These are phyloP conservation scores for Gaeumannomyces tritici DNA, from an alignment of 2,329 filamentous ascomycete genomes.

Conservation along the genomic window DNA sequence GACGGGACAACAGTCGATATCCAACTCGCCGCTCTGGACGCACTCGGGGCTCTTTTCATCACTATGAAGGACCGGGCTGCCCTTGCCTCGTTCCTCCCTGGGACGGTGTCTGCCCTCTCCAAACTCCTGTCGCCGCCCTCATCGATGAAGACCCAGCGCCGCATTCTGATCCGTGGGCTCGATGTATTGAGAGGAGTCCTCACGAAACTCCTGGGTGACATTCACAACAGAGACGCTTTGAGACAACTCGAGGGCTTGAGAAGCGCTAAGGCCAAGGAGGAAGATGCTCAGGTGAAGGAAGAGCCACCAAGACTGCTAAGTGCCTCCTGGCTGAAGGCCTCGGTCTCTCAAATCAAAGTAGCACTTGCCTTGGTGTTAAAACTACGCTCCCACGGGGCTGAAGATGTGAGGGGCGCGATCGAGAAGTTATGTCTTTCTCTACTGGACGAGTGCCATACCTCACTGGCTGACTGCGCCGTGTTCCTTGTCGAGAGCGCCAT, in stretches of 20 bases:
- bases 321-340: slow-evolving; percentile 67
- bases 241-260: slow-evolving; percentile 10
- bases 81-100: slow-evolving; percentile 77
- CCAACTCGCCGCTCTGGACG: slow-evolving; percentile 59
- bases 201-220: slow-evolving; percentile 45
- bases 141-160: slow-evolving; percentile 41
- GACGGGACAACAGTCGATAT: slow-evolving; percentile 56
- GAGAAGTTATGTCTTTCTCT: slow-evolving; percentile 63
- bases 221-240: slow-evolving; percentile 39
- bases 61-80: slow-evolving; percentile 64
- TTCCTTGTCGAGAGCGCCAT: slow-evolving; percentile 78
- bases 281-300: slow-evolving; percentile 10
- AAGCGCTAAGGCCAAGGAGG: slow-evolving; percentile 12
- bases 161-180: slow-evolving; percentile 55
- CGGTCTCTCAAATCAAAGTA: slow-evolving; percentile 70
- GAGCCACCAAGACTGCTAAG: slow-evolving; percentile 29
- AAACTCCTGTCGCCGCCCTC: slow-evolving; percentile 64
- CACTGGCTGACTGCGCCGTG: slow-evolving; percentile 57
- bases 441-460: slow-evolving; percentile 67
- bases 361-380: slow-evolving; percentile 71
- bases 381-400: slow-evolving; percentile 59
- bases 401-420: slow-evolving; percentile 59
- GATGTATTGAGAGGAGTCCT: slow-evolving; percentile 46
- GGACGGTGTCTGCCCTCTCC: slow-evolving; percentile 72
- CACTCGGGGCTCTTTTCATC: slow-evolving; percentile 51